A percentile compares a stretch with the other conserved stretches of the same genome.
Evolutionary conservation across 192 early-diverging fungal genomes (phyloP).

Genomic region (Umbelopsis sp.): DNA sequence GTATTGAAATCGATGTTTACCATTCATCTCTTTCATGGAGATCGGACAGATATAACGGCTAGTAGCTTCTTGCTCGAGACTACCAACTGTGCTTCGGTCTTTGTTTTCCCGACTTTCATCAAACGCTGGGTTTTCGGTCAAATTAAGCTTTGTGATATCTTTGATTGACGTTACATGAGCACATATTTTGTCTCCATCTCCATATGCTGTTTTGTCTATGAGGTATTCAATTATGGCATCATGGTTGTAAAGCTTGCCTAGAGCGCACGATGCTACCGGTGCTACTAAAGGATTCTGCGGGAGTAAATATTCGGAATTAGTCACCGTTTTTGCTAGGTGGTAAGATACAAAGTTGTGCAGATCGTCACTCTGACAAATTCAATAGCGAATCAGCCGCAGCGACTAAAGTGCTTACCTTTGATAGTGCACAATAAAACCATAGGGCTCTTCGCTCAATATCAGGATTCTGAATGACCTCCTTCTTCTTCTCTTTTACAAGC

Average conservation of each 20-base stretch:
- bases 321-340: neutral
- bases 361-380: no score
- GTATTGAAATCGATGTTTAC: conserved; percentile 69
- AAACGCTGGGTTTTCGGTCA: conserved; percentile 70
- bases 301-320: neutral
- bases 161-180: conserved; percentile 72
- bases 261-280: conserved; percentile 69
- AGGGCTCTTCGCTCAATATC: conserved; percentile 55
- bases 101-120: conserved; percentile 36
- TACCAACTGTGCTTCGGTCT: conserved; percentile 48
- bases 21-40: conserved; percentile 86
- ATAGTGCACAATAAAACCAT: conserved; percentile 81
- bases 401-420: conserved; percentile 56
- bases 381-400: no score
- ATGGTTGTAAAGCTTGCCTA: conserved; percentile 88
- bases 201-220: conserved; percentile 69
- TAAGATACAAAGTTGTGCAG: neutral
- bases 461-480: conserved; percentile 67
- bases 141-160: conserved; percentile 70
- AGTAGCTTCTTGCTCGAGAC: conserved; percentile 54
- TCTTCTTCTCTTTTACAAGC: conserved; percentile 81
- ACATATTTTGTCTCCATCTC: conserved; percentile 78
- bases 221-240: conserved; percentile 77
- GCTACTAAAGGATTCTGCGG: conserved; percentile 49
- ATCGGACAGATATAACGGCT: conserved; percentile 77